phyloP scores from a whole-genome alignment of 805 yeast species.

The Starmerella davenportii region DNA sequence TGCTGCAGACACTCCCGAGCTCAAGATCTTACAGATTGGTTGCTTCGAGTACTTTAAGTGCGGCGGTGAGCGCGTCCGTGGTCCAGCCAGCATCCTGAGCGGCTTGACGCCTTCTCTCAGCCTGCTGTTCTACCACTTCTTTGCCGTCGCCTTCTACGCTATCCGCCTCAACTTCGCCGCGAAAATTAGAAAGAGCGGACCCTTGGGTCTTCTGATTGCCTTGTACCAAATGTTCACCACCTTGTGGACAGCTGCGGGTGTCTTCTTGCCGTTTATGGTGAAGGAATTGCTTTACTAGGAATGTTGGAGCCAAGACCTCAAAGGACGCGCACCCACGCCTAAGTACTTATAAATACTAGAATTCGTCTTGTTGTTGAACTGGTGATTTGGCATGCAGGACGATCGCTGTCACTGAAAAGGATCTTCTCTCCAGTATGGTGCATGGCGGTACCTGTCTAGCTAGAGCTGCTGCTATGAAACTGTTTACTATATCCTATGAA shows the following conservation, averaged over 20 bases:
- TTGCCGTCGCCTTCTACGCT: constrained; percentile 74
- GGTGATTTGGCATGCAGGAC: background rate
- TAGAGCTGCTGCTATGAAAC: no score
- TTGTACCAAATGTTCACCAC: constrained; percentile 50
- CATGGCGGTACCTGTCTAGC: no score
- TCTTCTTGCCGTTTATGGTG: constrained; percentile 60
- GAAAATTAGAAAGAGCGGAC: constrained; percentile 30
- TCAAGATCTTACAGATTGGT: constrained; percentile 61
- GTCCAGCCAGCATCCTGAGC: constrained; percentile 68
- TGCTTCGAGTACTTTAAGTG: constrained; percentile 71
- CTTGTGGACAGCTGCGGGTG: constrained; percentile 52
- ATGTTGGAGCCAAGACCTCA: no score
- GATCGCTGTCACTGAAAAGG: background rate
- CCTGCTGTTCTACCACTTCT: constrained; percentile 65
- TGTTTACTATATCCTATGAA: no score
- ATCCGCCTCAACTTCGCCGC: constrained; percentile 48
- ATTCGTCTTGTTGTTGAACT: background rate
- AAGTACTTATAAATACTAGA: no score
- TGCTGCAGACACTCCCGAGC: constrained; percentile 59
- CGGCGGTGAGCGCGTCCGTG: constrained; percentile 64
- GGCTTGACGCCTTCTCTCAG: constrained; percentile 68
- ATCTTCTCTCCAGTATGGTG: no score
- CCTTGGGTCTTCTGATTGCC: constrained; percentile 50
- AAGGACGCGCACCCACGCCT: no score
- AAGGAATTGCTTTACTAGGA: constrained; percentile 15